These are phyloP conservation scores for Helotiales sp. DNA, from an alignment of 2,329 filamentous ascomycete genomes.

Conservation along the genomic window DNA sequence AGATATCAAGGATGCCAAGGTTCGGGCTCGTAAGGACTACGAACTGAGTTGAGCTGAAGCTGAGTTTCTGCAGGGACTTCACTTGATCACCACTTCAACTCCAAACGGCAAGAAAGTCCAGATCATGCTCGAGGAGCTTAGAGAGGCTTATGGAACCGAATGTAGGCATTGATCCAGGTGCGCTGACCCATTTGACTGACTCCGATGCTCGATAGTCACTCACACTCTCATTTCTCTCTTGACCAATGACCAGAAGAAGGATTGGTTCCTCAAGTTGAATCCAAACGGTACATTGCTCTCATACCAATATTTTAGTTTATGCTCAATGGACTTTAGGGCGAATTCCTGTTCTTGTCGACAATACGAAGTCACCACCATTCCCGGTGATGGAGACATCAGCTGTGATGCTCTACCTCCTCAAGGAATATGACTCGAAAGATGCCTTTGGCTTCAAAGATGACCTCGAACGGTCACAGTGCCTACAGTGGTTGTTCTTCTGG, in stretches of 20 bases:
- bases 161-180: slow-evolving; percentile 53
- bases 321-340: slow-evolving; percentile 42
- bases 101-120: slow-evolving; percentile 58
- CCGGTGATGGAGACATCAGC: slow-evolving; percentile 58
- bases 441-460: slow-evolving; percentile 57
- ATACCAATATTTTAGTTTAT: background rate
- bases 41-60: background rate
- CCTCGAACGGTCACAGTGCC: slow-evolving; percentile 52
- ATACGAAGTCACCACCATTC: slow-evolving; percentile 54
- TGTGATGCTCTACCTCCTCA: slow-evolving; percentile 57
- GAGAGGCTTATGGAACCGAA: slow-evolving; percentile 53
- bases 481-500: slow-evolving; percentile 63
- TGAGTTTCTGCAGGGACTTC: slow-evolving; percentile 50
- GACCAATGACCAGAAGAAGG: slow-evolving; percentile 37
- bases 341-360: slow-evolving; percentile 57
- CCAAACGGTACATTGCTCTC: slow-evolving; percentile 46
- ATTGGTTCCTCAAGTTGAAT: slow-evolving; percentile 56
- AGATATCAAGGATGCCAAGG: slow-evolving; percentile 28
- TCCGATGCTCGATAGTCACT: slow-evolving; percentile 15
- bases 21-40: background rate
- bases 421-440: slow-evolving; percentile 53
- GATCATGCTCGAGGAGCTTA: slow-evolving; percentile 60
- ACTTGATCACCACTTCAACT: slow-evolving; percentile 56
- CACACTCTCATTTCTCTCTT: slow-evolving; percentile 23
- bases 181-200: background rate